Conservation (phyloP, 2,329 filamentous ascomycete species). For the Aureobasidium sp. region DNA sequence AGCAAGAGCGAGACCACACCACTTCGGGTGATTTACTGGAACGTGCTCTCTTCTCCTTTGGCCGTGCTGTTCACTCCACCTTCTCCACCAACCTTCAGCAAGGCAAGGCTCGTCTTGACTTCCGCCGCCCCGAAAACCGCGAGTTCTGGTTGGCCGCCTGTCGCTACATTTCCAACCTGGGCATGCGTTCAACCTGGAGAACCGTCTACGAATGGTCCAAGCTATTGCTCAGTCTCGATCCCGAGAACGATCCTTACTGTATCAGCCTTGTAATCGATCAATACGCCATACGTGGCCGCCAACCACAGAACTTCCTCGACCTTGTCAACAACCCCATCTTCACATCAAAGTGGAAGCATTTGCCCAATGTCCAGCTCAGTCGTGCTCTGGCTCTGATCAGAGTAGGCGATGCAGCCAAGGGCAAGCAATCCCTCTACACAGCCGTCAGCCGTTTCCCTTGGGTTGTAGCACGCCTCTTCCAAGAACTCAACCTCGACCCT, state of each 20-base stretch:
- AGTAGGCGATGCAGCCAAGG: constrained; percentile 55
- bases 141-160: constrained; percentile 88
- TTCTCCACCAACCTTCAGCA: constrained; percentile 68
- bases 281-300: constrained; percentile 70
- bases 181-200: constrained; percentile 82
- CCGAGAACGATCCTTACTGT: constrained; percentile 68
- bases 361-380: constrained; percentile 68
- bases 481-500: constrained; percentile 66
- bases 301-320: constrained; percentile 67
- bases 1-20: constrained; percentile 81
- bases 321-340: constrained; percentile 49
- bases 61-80: constrained; percentile 74
- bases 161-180: constrained; percentile 76
- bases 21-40: constrained; percentile 82
- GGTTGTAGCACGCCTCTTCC: constrained; percentile 73
- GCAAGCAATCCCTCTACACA: constrained; percentile 53
- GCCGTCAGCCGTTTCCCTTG: constrained; percentile 73
- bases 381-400: constrained; percentile 68
- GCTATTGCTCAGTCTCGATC: constrained; percentile 66
- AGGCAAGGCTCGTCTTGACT: constrained; percentile 74
- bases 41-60: constrained; percentile 85
- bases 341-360: constrained; percentile 39
- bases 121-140: constrained; percentile 73
- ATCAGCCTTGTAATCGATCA: constrained; percentile 74
- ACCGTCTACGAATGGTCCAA: constrained; percentile 94